Evolutionary conservation across 148 eudicot species (phyloP).

Genomic region (Heliosperma pusillum): DNA sequence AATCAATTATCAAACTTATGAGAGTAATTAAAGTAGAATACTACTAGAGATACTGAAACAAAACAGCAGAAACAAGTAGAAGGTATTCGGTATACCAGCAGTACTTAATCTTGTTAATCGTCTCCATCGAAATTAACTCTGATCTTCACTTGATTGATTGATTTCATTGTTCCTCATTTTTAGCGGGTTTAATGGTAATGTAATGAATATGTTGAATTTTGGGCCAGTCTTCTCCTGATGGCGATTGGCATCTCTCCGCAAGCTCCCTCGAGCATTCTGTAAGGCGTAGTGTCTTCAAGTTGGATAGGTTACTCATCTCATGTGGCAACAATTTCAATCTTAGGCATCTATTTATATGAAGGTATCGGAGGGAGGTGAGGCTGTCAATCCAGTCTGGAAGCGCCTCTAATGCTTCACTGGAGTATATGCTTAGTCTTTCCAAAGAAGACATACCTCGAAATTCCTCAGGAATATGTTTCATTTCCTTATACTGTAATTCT

Average conservation of each 20-base stretch:
- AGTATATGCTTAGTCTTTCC: background rate
- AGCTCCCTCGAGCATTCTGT: background rate
- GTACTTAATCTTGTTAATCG: too few relatives aligned
- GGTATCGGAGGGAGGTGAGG: background rate
- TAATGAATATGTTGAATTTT: background rate
- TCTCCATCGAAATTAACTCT: too few relatives aligned
- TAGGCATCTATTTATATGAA: background rate
- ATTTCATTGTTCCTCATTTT: too few relatives aligned
- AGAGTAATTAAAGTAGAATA: too few relatives aligned
- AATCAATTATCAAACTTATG: too few relatives aligned
- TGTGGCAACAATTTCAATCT: background rate
- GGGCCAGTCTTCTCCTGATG: background rate
- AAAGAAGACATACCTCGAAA: background rate
- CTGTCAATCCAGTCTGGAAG: background rate
- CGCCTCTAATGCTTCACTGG: background rate
- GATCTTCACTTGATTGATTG: too few relatives aligned
- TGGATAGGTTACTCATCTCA: background rate
- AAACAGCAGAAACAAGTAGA: too few relatives aligned
- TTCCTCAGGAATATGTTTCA: background rate
- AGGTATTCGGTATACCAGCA: too few relatives aligned
- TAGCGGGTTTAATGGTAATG: background rate
- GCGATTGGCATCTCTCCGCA: background rate
- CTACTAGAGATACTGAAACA: too few relatives aligned
- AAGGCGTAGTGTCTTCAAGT: background rate
- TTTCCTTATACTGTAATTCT: too few relatives aligned